Percentiles rank a stretch among this genome's conserved stretches.
Conservation (phyloP, 2,329 filamentous ascomycete species). For the Scedosporium dehoogii region DNA sequence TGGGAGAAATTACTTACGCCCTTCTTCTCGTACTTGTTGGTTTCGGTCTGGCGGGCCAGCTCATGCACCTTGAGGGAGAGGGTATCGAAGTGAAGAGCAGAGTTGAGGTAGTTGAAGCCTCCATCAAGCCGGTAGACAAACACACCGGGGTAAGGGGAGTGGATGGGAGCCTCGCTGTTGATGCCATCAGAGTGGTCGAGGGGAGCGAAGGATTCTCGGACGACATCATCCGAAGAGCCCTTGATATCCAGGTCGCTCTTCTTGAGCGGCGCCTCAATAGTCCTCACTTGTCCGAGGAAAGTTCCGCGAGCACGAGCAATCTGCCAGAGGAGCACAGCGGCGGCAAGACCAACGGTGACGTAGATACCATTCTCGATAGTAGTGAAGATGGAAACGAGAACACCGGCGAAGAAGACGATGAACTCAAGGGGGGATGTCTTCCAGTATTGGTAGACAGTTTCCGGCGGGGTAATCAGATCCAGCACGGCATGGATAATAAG, state of each 20-base stretch:
- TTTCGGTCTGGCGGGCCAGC: constrained; percentile 34
- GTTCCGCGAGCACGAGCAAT: constrained; percentile 72
- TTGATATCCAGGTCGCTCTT: constrained; percentile 7
- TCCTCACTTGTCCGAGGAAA: constrained; percentile 70
- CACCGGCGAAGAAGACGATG: constrained; percentile 85
- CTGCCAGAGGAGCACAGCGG: constrained; percentile 71
- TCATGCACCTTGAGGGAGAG: constrained; percentile 35
- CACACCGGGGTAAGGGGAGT: constrained; percentile 40
- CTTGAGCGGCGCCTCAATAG: constrained; percentile 5
- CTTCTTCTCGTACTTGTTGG: constrained; percentile 32
- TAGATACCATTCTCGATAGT: constrained; percentile 92
- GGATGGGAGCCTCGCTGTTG: constrained; percentile 35
- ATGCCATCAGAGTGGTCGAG: constrained; percentile 39
- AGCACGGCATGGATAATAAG: constrained; percentile 96
- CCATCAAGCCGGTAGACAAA: constrained; percentile 46
- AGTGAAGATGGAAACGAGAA: constrained; percentile 79
- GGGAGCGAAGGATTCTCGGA: constrained; percentile 29
- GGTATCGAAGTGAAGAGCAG: constrained; percentile 38
- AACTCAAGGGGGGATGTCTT: constrained; percentile 83
- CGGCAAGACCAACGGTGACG: constrained; percentile 67
- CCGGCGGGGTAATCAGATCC: constrained; percentile 83
- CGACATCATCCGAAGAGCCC: constrained; percentile 4
- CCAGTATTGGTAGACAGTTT: constrained; percentile 94
- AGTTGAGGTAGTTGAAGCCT: constrained; percentile 47
- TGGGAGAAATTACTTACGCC: constrained; percentile 25